Evolutionary conservation across 768 basidiomycete species (phyloP).

Genomic region (Leucogyrophana mollusca): DNA sequence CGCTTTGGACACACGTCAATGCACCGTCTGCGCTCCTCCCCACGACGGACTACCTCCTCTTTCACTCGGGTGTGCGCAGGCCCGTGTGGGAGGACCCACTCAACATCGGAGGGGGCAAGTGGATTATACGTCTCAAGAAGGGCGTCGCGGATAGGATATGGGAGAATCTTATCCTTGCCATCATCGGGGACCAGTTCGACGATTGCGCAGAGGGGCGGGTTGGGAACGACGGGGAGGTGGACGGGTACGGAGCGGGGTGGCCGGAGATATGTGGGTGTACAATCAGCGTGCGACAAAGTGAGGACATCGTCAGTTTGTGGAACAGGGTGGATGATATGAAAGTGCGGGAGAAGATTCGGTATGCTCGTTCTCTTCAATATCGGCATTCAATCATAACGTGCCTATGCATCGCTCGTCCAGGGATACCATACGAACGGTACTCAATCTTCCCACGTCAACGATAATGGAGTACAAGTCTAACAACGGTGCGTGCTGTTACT

Average conservation of each 20-base stretch:
- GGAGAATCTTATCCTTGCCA: constrained; percentile 85
- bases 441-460: constrained; percentile 74
- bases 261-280: constrained; percentile 95
- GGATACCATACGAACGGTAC: constrained; percentile 74
- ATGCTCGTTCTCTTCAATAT: constrained; percentile 22
- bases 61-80: constrained; percentile 79
- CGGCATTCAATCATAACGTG: not conserved
- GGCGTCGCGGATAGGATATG: constrained; percentile 88
- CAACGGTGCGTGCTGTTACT: constrained; percentile 59
- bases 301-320: constrained; percentile 95
- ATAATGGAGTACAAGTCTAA: constrained; percentile 96
- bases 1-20: constrained; percentile 87
- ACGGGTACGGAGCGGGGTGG: constrained; percentile 45
- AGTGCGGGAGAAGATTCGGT: constrained; percentile 82
- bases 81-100: constrained; percentile 97
- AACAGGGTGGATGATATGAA: constrained; percentile 81
- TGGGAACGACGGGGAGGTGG: constrained; percentile 30
- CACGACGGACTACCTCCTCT: constrained; percentile 93
- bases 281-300: constrained; percentile 87
- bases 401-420: constrained; percentile 36
- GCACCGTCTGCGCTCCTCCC: constrained; percentile 82
- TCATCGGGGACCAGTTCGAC: constrained; percentile 90
- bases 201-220: constrained; percentile 43
- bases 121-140: constrained; percentile 92
- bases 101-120: constrained; percentile 87